A percentile compares a stretch with the other conserved stretches of the same genome.
phyloP scores from a whole-genome alignment of 1,284 basidiomycete genomes.

The Ceratobasidium sp. region DNA sequence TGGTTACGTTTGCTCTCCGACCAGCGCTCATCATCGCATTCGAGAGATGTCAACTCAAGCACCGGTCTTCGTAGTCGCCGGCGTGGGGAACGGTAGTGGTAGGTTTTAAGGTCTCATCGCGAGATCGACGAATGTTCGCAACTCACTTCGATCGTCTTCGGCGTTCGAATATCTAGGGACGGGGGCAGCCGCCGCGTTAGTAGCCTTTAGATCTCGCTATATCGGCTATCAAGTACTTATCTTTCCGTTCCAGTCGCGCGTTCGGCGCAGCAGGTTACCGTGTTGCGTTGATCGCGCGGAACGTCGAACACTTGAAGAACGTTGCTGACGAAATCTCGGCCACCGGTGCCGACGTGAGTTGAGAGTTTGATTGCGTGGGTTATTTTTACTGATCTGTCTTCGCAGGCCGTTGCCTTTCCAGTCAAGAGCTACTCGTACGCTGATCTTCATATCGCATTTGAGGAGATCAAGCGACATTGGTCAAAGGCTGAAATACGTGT shows the following conservation, averaged over 20 bases:
- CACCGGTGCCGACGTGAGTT: constrained; percentile 63
- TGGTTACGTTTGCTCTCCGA: background rate
- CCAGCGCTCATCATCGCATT: background rate
- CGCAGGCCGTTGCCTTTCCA: constrained; percentile 67
- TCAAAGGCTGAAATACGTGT: constrained; percentile 62
- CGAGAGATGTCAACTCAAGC: constrained; percentile 25
- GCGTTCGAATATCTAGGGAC: constrained; percentile 63
- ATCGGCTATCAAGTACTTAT: background rate
- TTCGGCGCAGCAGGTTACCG: constrained; percentile 59
- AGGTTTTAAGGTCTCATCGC: constrained; percentile 37
- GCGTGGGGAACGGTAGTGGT: constrained; percentile 60
- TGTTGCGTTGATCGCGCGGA: constrained; percentile 72
- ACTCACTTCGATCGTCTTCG: constrained; percentile 1
- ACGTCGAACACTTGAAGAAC: constrained; percentile 59
- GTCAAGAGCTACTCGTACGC: constrained; percentile 62
- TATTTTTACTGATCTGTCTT: background rate
- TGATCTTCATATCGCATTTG: constrained; percentile 63
- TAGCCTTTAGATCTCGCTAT: constrained; percentile 39
- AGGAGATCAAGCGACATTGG: constrained; percentile 61
- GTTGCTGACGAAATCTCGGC: constrained; percentile 63
- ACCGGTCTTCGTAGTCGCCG: constrained; percentile 61
- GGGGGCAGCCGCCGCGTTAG: constrained; percentile 69
- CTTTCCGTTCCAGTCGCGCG: constrained; percentile 56
- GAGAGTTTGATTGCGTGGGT: background rate
- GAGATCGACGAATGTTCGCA: background rate